Evolutionary conservation across 257 asterid genomes (phyloP), one percentile per base, ranked within the genome.

Genomic region (Rhazya stricta): DNA sequence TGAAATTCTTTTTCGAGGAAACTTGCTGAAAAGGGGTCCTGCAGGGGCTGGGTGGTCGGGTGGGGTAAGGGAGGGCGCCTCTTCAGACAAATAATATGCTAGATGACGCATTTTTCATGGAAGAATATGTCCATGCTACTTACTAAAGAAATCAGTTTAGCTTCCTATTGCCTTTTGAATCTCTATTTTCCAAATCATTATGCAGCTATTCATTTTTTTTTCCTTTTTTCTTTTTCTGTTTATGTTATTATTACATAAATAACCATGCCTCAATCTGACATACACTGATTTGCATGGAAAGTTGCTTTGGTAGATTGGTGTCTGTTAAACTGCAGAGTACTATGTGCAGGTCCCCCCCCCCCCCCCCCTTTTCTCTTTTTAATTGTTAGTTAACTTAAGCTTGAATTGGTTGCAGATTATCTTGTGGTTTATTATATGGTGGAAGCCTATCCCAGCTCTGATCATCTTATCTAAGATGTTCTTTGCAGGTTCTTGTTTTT

Each of bases 351-450:
- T n/a, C 2, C n/a, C n/a, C n/a, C n/a, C n/a, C n/a, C n/a, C n/a
- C n/a, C n/a, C n/a, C n/a, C n/a, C n/a, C n/a, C n/a, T n/a, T n/a
- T n/a, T n/a, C 11, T 69, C 27, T 5, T 41, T 41, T 41, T 41
- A 11, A 36, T 41, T 46, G 37, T 43, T 68, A 42, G 63, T 34
- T 77, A 43, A 69, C 25, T 70, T 60, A 71, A 72, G 74, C 62
- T 75, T 75, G 32, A 74, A 80, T 65, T 68, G 72, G 66, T 76
- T 82, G 83, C 91, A 94, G 99, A 81, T 94, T 56, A 80, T 80
- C 45, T 79, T 94, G 76, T 94, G 99, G 99, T 78, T 92, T 76
- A 58, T 89, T 77, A 81, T 84, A 69, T 94, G 97, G 99, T 92
- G 97, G 97, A 94, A 91, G 77, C 99, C 94, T 76, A 37, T 89